Conservation (phyloP, 176 grass and related monocot genomes). For the Lolium multiflorum region DNA sequence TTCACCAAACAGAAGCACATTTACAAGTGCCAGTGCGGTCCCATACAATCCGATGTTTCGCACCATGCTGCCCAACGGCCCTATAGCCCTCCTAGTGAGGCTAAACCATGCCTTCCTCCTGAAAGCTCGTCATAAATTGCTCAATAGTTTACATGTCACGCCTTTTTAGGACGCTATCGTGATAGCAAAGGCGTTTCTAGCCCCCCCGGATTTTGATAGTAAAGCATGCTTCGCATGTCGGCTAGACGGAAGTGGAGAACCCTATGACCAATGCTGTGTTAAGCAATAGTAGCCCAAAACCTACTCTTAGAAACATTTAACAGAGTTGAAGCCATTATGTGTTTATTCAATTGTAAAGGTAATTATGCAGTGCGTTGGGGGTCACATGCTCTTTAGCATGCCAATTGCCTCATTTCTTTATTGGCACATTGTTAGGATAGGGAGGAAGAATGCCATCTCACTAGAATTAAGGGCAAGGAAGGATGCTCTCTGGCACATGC, state of each 20-base stretch:
- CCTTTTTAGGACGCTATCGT: slow-evolving; percentile 60
- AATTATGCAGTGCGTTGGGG: slow-evolving; percentile 65
- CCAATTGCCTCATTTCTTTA: slow-evolving; percentile 49
- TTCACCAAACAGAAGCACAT: slow-evolving; percentile 18
- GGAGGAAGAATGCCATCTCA: slow-evolving; percentile 47
- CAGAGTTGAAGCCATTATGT: slow-evolving; percentile 31
- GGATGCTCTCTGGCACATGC: slow-evolving; percentile 67
- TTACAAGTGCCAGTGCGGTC: slow-evolving; percentile 44
- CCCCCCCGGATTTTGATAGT: slow-evolving; percentile 56
- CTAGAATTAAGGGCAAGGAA: slow-evolving; percentile 53
- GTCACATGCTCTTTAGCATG: slow-evolving; percentile 77
- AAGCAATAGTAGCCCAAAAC: slow-evolving; percentile 40
- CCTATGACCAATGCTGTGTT: slow-evolving; percentile 38
- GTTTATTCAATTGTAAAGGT: slow-evolving; percentile 64
- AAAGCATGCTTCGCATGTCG: slow-evolving; percentile 65
- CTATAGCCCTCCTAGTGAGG: slow-evolving; percentile 29
- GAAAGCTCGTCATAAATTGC: slow-evolving; percentile 43
- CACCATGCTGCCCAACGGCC: slow-evolving; percentile 37
- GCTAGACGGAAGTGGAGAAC: slow-evolving; percentile 48
- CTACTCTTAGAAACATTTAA: slow-evolving; percentile 54
- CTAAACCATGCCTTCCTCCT: slow-evolving; percentile 34
- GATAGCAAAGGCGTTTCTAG: slow-evolving; percentile 62
- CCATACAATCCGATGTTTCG: slow-evolving; percentile 48
- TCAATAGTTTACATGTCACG: slow-evolving; percentile 41
- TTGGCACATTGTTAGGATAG: slow-evolving; percentile 43